Evolutionary conservation across 345 rosid species (phyloP).

Genomic region (Heritiera fomes): DNA sequence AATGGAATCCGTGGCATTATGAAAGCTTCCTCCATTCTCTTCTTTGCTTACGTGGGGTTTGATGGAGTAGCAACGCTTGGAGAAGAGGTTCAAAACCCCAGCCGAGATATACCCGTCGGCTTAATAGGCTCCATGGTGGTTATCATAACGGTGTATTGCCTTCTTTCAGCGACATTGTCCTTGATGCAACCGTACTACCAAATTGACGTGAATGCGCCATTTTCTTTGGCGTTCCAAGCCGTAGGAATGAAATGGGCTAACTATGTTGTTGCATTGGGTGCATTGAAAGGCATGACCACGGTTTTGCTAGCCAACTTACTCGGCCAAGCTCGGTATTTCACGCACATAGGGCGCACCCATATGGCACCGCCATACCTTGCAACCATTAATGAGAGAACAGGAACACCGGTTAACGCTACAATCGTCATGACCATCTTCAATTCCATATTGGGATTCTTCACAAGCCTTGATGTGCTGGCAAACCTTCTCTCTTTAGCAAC

Average conservation of each 20-base stretch:
- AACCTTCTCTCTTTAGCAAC: slow-evolving; percentile 63
- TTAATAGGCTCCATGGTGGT: slow-evolving; percentile 61
- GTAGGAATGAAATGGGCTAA: slow-evolving; percentile 64
- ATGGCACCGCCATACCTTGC: slow-evolving; percentile 68
- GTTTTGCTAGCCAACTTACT: slow-evolving; percentile 50
- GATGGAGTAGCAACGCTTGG: slow-evolving; percentile 64
- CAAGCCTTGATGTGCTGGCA: slow-evolving; percentile 51
- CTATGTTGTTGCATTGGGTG: slow-evolving; percentile 64
- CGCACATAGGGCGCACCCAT: slow-evolving; percentile 66
- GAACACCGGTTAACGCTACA: slow-evolving; percentile 60
- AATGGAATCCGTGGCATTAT: slow-evolving; percentile 51
- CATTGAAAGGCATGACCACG: slow-evolving; percentile 69
- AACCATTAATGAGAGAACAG: slow-evolving; percentile 43
- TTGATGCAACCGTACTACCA: slow-evolving; percentile 53
- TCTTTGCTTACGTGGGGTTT: slow-evolving; percentile 67
- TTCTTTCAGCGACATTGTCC: slow-evolving; percentile 43
- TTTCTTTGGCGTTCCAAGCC: slow-evolving; percentile 52
- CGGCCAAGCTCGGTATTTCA: slow-evolving; percentile 67
- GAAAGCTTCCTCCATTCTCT: slow-evolving; percentile 53
- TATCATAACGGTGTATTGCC: slow-evolving; percentile 42
- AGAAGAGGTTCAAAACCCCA: slow-evolving; percentile 67
- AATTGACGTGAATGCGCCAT: slow-evolving; percentile 60
- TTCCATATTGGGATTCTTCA: slow-evolving; percentile 52
- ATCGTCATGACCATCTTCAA: slow-evolving; percentile 50
- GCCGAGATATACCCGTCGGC: slow-evolving; percentile 63